These are phyloP conservation scores for Planoprotostelium fungivorum DNA, from an alignment of 78 protist genomes.

Conservation along the genomic window DNA sequence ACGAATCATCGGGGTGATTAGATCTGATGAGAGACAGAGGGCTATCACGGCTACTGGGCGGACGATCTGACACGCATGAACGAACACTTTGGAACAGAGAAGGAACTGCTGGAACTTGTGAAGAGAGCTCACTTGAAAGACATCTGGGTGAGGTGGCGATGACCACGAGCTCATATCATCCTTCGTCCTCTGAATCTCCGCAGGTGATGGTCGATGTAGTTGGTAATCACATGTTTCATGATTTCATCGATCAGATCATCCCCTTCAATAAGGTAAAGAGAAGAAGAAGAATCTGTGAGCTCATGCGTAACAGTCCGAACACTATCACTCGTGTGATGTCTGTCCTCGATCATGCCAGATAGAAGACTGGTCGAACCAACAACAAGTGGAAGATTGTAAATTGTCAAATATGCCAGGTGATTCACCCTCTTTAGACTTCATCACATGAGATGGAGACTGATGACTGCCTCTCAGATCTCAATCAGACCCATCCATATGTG, in stretches of 20 bases:
- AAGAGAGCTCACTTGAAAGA: constrained; percentile 23
- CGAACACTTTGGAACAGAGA: constrained; percentile 58
- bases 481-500: constrained; percentile 77
- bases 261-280: background rate
- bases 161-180: too few species aligned
- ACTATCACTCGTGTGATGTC: constrained; percentile 65
- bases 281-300: background rate
- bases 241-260: background rate
- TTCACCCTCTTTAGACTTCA: background rate
- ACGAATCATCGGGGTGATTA: constrained; percentile 4
- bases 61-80: constrained; percentile 55
- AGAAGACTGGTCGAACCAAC: constrained; percentile 54
- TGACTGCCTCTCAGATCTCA: constrained; percentile 57
- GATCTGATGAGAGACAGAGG: constrained; percentile 43
- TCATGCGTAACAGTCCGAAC: background rate
- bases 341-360: constrained; percentile 63
- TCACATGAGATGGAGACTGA: too few species aligned
- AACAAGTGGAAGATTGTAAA: constrained; percentile 67
- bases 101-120: constrained; percentile 66
- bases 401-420: constrained; percentile 52
- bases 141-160: constrained; percentile 70
- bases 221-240: constrained; percentile 40
- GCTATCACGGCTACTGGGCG: constrained; percentile 83
- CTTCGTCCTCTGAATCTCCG: too few species aligned
- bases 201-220: constrained; percentile 48